Evolutionary conservation across 1,284 basidiomycete species (phyloP).

Genomic region (Pyrrhoderma noxium): DNA sequence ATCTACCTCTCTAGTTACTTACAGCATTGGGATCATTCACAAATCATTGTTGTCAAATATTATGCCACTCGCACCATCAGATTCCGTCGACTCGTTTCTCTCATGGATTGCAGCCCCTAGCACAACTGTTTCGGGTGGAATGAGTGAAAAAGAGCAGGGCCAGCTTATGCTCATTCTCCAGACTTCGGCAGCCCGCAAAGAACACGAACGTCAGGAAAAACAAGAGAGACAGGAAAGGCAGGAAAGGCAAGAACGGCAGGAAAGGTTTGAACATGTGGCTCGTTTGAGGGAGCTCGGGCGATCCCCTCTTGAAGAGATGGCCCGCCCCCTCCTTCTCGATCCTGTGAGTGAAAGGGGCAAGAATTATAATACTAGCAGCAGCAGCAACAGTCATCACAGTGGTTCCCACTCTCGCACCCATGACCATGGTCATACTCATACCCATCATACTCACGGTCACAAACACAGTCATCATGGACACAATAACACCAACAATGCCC

Average conservation of each 20-base stretch:
- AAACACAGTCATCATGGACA: no score
- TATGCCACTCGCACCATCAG: conserved; percentile 11
- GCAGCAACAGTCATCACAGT: no score
- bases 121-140: neutral
- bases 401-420: no score
- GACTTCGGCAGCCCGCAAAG: neutral
- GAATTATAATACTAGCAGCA: no score
- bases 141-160: no score
- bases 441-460: no score
- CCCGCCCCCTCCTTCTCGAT: conserved; percentile 6
- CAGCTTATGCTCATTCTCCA: no score
- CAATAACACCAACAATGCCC: no score
- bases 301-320: conserved; percentile 14
- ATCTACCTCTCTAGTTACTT: no score
- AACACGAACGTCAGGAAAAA: neutral
- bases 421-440: no score
- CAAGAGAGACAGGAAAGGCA: neutral
- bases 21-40: no score
- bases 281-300: conserved; percentile 8
- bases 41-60: neutral
- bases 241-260: neutral
- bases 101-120: conserved; percentile 8
- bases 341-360: neutral
- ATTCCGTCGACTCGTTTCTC: conserved; percentile 16
- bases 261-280: neutral